Conservation (phyloP, 108 stramenopile genomes). For the Fistulifera solaris region DNA sequence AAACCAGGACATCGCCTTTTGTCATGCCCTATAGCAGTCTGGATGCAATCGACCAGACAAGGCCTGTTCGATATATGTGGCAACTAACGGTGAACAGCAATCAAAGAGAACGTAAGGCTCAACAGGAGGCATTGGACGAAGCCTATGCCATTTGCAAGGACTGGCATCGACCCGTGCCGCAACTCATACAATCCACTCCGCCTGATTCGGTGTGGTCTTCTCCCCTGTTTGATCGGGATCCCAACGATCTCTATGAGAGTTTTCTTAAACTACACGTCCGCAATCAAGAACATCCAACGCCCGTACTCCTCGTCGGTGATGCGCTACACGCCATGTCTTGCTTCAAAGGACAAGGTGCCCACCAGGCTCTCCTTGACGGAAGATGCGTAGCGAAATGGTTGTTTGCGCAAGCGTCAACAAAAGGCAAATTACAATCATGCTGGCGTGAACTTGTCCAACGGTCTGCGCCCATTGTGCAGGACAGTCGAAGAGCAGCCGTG, state of each 20-base stretch:
- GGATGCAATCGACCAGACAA: constrained; percentile 5
- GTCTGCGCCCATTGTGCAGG: neutral
- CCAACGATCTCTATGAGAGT: constrained; percentile 30
- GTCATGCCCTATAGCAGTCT: constrained; percentile 67
- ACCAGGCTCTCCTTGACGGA: constrained; percentile 85
- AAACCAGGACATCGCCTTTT: constrained; percentile 68
- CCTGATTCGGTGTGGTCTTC: constrained; percentile 69
- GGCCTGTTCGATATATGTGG: constrained; percentile 66
- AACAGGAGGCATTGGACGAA: constrained; percentile 30
- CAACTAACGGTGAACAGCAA: constrained; percentile 54
- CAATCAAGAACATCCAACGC: constrained; percentile 17
- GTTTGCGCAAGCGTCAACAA: neutral
- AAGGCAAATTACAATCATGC: neutral
- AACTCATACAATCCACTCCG: constrained; percentile 61
- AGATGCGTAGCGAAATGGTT: constrained; percentile 63
- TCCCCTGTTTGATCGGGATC: constrained; percentile 68
- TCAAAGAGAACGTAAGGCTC: neutral
- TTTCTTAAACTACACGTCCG: neutral
- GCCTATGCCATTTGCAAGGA: constrained; percentile 36
- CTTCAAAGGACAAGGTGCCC: constrained; percentile 93
- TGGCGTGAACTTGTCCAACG: constrained; percentile 9
- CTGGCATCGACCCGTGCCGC: constrained; percentile 70
- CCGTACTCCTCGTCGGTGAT: constrained; percentile 77
- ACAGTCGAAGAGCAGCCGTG: neutral
- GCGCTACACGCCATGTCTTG: constrained; percentile 84